Evolutionary conservation across 2,329 filamentous ascomycete genomes (phyloP).

Genomic region (Aspergillus luchuensis): DNA sequence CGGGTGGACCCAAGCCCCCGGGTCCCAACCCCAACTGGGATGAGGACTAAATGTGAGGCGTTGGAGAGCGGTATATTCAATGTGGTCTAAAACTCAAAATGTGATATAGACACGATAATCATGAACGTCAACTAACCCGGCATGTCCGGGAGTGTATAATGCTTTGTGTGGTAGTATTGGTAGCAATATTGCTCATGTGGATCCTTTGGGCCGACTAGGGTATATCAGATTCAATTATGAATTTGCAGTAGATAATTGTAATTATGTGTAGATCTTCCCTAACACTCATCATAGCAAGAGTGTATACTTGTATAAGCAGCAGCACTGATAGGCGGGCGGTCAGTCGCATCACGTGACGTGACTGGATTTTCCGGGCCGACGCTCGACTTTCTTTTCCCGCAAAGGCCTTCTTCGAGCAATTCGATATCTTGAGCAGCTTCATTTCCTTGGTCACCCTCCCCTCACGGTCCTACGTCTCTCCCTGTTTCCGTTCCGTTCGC

Average conservation of each 20-base stretch:
- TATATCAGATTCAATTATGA: background rate
- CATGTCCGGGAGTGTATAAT: slow-evolving; percentile 3
- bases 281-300: background rate
- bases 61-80: slow-evolving; percentile 6
- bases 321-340: background rate
- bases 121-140: slow-evolving; percentile 28
- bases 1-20: slow-evolving; percentile 94
- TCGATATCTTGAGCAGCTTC: slow-evolving; percentile 18
- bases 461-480: slow-evolving; percentile 16
- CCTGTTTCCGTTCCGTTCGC: slow-evolving; percentile 14
- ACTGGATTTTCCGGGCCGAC: slow-evolving; percentile 37
- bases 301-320: background rate
- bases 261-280: too few species aligned
- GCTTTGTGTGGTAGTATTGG: slow-evolving; percentile 5
- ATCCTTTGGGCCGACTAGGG: background rate
- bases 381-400: slow-evolving; percentile 35
- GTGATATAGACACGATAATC: slow-evolving; percentile 37
- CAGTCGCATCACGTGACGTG: slow-evolving; percentile 29
- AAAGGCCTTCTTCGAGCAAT: slow-evolving; percentile 13
- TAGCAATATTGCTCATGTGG: slow-evolving; percentile 8
- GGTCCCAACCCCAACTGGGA: slow-evolving; percentile 84
- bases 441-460: slow-evolving; percentile 10
- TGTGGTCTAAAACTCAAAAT: slow-evolving; percentile 16
- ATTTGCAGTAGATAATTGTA: background rate
- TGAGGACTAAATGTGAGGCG: slow-evolving; percentile 54